Evolutionary conservation across 208 protist species (phyloP).

Genomic region (Balamuthia mandrillaris): DNA sequence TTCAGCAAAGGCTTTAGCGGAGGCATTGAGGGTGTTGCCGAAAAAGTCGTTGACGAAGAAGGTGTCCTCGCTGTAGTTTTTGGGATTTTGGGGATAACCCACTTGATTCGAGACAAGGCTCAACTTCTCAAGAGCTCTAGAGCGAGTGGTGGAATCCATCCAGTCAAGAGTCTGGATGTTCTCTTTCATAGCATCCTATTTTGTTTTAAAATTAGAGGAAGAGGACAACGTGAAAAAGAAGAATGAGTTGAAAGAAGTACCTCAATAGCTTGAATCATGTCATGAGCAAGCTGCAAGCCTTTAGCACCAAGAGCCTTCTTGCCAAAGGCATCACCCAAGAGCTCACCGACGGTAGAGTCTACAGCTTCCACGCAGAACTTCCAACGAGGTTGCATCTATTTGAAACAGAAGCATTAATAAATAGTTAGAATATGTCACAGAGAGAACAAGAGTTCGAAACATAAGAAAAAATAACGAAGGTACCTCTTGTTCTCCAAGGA

Average conservation of each 20-base stretch:
- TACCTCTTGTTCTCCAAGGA: not conserved
- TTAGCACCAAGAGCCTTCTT: not conserved
- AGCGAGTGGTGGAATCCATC: slow-evolving; percentile 10
- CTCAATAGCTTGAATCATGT: slow-evolving; percentile 1
- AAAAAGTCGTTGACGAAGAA: not conserved
- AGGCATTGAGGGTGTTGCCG: not conserved
- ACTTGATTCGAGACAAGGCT: slow-evolving; percentile 13
- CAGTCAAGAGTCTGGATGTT: not conserved
- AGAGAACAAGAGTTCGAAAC: not conserved
- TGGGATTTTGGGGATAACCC: slow-evolving; percentile 24
- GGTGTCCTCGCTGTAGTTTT: not conserved
- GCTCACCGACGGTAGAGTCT: slow-evolving; percentile 3
- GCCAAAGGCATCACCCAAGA: not conserved
- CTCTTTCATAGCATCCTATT: too few species aligned
- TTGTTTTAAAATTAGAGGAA: too few species aligned
- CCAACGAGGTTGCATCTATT: not conserved
- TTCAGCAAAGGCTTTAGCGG: not conserved
- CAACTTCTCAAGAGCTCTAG: not conserved
- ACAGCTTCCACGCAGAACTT: slow-evolving; percentile 5
- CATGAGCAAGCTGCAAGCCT: not conserved
- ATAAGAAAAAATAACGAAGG: not conserved
- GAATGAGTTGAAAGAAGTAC: not conserved
- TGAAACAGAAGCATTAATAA: not conserved
- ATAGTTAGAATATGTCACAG: slow-evolving; percentile 19
- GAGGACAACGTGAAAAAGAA: too few species aligned